Percentiles rank a stretch among this genome's conserved stretches.
phyloP scores from a whole-genome alignment of 129 eudicot genomes.

The Lactuca sativa region DNA sequence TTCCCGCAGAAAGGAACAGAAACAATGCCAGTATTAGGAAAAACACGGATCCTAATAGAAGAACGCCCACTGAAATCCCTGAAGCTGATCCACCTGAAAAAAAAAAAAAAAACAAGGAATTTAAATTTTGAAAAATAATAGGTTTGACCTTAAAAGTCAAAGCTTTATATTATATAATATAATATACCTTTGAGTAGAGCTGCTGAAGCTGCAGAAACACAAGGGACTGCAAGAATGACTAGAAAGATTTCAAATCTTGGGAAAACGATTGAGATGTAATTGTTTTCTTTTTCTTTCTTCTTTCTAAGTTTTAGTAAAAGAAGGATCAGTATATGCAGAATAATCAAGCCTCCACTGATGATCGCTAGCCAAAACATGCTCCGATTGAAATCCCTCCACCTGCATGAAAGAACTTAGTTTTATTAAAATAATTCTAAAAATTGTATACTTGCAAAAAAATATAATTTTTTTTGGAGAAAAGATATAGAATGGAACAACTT shows the following conservation, averaged over 20 bases:
- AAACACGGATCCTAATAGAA: slow-evolving; percentile 52
- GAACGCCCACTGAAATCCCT: slow-evolving; percentile 54
- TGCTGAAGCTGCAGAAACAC: slow-evolving; percentile 77
- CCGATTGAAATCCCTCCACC: slow-evolving; percentile 84
- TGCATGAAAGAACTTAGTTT: slow-evolving; percentile 21
- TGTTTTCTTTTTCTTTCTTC: slow-evolving; percentile 48
- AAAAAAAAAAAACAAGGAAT: neutral
- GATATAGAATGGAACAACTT: slow-evolving; percentile 6
- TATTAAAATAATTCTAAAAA: slow-evolving; percentile 11
- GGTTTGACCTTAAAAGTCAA: slow-evolving; percentile 26
- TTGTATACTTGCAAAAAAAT: no score
- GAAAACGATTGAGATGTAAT: slow-evolving; percentile 59
- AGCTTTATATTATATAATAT: neutral
- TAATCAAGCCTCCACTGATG: slow-evolving; percentile 60
- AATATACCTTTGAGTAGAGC: slow-evolving; percentile 63
- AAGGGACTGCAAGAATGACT: slow-evolving; percentile 82
- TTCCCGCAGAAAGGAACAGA: slow-evolving; percentile 73
- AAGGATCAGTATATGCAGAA: slow-evolving; percentile 58
- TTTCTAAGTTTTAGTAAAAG: slow-evolving; percentile 51
- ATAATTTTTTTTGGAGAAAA: no score
- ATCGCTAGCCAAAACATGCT: slow-evolving; percentile 91
- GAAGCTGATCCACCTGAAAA: slow-evolving; percentile 64
- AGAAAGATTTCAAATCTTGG: slow-evolving; percentile 89
- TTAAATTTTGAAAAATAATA: neutral
- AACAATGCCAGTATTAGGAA: slow-evolving; percentile 52